Evolutionary conservation across 225 moss, liverwort and hornwort species (phyloP).

Genomic region (Takakia lepidozioides): DNA sequence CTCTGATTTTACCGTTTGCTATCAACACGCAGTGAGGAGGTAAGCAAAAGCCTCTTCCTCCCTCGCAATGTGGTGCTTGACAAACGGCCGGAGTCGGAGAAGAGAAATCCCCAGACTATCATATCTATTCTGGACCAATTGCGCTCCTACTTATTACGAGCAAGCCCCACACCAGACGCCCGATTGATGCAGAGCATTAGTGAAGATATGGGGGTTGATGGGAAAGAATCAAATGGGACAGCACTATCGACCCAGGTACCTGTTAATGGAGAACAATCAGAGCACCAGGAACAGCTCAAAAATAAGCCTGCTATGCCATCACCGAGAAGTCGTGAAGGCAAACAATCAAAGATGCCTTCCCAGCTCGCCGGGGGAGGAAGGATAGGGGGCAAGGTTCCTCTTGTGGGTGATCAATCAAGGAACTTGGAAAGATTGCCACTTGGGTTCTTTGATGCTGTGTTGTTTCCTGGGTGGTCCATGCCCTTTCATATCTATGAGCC

Average conservation of each 20-base stretch:
- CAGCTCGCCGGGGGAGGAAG: not conserved
- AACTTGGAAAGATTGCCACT: slow-evolving; percentile 25
- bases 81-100: slow-evolving; percentile 2
- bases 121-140: slow-evolving; percentile 25
- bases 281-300: no score
- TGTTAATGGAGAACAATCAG: no score
- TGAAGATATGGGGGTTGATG: no score
- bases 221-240: no score
- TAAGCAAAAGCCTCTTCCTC: slow-evolving; percentile 30
- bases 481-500: slow-evolving; percentile 45
- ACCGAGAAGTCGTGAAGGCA: no score
- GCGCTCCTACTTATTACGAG: not conserved
- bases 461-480: slow-evolving; percentile 50
- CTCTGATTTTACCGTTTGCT: slow-evolving; percentile 1
- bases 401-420: slow-evolving; percentile 3
- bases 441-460: slow-evolving; percentile 42
- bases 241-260: no score
- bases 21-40: slow-evolving; percentile 22
- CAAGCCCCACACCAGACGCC: not conserved
- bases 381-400: not conserved
- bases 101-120: slow-evolving; percentile 9
- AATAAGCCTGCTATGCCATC: no score
- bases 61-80: slow-evolving; percentile 21
- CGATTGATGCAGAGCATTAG: not conserved
- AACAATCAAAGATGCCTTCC: not conserved